These are phyloP conservation scores for Amphirosellinia nigrospora DNA, from an alignment of 495 filamentous ascomycete species.

Conservation along the genomic window DNA sequence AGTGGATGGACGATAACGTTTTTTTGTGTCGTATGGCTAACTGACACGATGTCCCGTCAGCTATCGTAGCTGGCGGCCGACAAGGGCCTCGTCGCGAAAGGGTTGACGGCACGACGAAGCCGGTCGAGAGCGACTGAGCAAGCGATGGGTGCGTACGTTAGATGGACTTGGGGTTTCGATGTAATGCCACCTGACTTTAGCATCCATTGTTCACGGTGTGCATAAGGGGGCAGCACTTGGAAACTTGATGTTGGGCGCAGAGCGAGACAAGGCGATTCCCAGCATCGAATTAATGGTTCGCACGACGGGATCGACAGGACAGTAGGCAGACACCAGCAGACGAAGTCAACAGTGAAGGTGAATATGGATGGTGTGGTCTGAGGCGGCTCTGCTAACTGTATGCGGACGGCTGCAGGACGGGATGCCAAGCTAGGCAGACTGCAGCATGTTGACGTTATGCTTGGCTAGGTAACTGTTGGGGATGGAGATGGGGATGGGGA, in stretches of 20 bases:
- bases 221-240: not conserved
- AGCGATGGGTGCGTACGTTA: slow-evolving; percentile 22
- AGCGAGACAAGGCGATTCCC: slow-evolving; percentile 2
- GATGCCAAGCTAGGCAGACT: slow-evolving; percentile 36
- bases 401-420: slow-evolving; percentile 41
- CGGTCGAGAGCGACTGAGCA: slow-evolving; percentile 2
- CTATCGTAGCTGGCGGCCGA: slow-evolving; percentile 15
- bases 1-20: not conserved
- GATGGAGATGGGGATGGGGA: not conserved
- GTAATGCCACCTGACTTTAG: slow-evolving; percentile 45
- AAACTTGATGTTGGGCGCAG: not conserved
- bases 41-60: slow-evolving; percentile 4
- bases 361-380: slow-evolving; percentile 22
- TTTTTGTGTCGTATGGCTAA: not conserved
- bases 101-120: not conserved
- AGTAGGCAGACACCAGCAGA: slow-evolving; percentile 35
- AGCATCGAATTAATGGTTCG: not conserved
- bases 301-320: slow-evolving; percentile 3
- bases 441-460: slow-evolving; percentile 33
- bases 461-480: not conserved
- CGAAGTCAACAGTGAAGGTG: slow-evolving; percentile 16
- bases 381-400: slow-evolving; percentile 45
- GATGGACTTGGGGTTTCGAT: slow-evolving; percentile 33
- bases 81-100: slow-evolving; percentile 4
- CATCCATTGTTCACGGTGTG: slow-evolving; percentile 44